These are phyloP conservation scores for Vachellia collinsii DNA, from an alignment of 306 rosid species.

Conservation along the genomic window DNA sequence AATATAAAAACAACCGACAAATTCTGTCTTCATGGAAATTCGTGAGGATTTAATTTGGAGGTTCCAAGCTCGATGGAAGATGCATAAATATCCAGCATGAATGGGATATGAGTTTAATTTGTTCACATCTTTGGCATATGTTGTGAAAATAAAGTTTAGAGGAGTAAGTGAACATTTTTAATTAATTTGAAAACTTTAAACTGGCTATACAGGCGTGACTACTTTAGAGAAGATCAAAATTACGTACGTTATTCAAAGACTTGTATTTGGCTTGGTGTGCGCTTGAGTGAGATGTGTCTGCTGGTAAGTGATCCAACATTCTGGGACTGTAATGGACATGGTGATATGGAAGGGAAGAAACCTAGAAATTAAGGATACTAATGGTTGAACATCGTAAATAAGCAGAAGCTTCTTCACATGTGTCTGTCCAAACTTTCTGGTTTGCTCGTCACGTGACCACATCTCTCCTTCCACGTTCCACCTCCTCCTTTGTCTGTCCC, in stretches of 20 bases:
- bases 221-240: too few species aligned
- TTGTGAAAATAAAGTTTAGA: neutral
- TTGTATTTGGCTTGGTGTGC: too few species aligned
- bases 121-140: too few species aligned
- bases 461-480: neutral
- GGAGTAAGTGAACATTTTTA: too few species aligned
- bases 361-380: neutral
- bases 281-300: neutral
- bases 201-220: too few species aligned
- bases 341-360: neutral
- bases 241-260: neutral
- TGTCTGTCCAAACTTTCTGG: neutral
- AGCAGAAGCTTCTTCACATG: neutral
- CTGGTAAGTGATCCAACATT: neutral
- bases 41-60: too few species aligned
- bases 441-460: neutral
- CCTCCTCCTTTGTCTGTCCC: neutral
- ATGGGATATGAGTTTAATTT: too few species aligned
- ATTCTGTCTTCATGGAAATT: too few species aligned
- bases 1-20: too few species aligned
- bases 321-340: neutral
- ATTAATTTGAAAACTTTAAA: neutral
- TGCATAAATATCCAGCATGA: too few species aligned
- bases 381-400: neutral
- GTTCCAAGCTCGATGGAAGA: too few species aligned